These are phyloP conservation scores for Marasmius tenuissimus DNA, from an alignment of 1,284 basidiomycete genomes.

Conservation along the genomic window DNA sequence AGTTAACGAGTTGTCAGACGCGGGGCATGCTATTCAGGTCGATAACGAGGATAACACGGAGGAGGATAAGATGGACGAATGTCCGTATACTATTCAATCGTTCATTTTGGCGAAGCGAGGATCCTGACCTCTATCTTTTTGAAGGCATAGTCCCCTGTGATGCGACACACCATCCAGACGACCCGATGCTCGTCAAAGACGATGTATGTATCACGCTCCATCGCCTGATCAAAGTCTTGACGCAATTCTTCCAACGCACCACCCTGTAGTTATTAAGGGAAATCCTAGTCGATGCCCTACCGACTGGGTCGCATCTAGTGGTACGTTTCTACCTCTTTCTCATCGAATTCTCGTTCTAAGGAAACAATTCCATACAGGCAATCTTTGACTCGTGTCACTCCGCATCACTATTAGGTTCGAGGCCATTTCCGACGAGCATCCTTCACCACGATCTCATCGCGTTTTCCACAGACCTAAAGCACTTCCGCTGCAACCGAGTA, in stretches of 20 bases:
- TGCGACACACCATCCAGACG: conserved; percentile 11
- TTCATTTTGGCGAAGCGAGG: too few species aligned
- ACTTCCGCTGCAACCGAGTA: conserved; percentile 44
- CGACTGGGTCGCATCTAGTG: conserved; percentile 39
- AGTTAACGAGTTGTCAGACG: conserved; percentile 21
- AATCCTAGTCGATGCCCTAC: conserved; percentile 39
- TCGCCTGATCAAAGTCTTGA: neutral
- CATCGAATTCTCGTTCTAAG: too few species aligned
- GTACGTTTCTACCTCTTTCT: conserved; percentile 19
- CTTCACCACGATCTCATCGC: neutral
- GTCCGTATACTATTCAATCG: conserved; percentile 18
- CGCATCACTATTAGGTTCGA: conserved; percentile 41
- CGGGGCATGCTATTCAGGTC: conserved; percentile 34
- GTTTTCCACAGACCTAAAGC: conserved; percentile 34
- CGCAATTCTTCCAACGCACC: neutral
- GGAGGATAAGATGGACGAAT: conserved; percentile 37
- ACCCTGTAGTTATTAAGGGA: conserved; percentile 35
- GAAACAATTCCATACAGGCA: conserved; percentile 24
- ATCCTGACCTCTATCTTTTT: neutral
- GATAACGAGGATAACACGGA: conserved; percentile 28
- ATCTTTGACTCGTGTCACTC: conserved; percentile 52
- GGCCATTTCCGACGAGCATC: neutral
- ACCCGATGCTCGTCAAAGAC: conserved; percentile 28
- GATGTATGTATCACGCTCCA: conserved; percentile 28
- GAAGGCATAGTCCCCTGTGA: conserved; percentile 21